Conservation (phyloP, 345 rosid species). For the Pelargonium nanum region DNA sequence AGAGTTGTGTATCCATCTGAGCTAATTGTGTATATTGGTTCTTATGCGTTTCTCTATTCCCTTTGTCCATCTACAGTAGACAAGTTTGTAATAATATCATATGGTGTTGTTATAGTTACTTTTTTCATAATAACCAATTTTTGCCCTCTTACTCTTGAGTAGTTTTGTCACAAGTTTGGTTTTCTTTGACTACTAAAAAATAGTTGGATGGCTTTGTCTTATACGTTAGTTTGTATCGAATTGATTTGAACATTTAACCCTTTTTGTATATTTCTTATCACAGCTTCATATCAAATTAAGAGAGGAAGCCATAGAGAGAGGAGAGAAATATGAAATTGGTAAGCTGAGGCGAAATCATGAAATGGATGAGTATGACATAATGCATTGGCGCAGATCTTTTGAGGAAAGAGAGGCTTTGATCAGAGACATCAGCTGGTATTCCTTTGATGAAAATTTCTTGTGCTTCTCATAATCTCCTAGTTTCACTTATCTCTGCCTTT, state of each 20-base stretch:
- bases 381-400: conserved; percentile 83
- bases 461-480: neutral
- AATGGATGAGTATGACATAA: conserved; percentile 83
- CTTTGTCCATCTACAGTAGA: no score
- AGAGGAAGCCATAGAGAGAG: conserved; percentile 63
- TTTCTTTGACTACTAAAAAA: no score
- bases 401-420: conserved; percentile 94
- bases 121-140: no score
- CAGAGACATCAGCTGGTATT: conserved; percentile 89
- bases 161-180: no score
- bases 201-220: neutral
- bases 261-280: conserved; percentile 7
- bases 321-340: conserved; percentile 59
- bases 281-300: conserved; percentile 64
- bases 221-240: no score
- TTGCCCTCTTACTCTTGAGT: no score
- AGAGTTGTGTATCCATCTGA: no score
- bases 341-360: conserved; percentile 67
- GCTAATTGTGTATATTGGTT: no score
- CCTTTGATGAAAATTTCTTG: neutral
- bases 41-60: no score
- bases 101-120: no score
- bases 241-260: neutral
- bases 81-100: no score
- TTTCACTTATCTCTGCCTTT: neutral